A percentile compares a stretch with the other conserved stretches of the same genome.
Evolutionary conservation across 441 rosid genomes (phyloP).

Genomic region (Syzygium syzygioides): DNA sequence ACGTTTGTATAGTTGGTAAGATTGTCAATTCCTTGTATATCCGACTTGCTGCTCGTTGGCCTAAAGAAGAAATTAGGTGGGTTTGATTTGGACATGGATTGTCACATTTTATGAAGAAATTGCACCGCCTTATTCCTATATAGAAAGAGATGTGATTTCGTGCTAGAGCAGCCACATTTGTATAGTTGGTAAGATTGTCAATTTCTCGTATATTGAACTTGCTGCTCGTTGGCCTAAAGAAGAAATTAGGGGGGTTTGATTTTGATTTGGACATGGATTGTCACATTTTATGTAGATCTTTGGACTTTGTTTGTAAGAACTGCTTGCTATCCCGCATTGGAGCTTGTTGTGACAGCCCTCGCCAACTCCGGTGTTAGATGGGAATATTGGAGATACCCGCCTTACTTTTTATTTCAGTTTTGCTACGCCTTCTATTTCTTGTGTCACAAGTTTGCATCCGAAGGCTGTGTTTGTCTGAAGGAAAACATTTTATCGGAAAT

Average conservation of each 20-base stretch:
- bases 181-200: not conserved
- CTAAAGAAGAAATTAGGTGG: not conserved
- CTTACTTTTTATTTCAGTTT: not conserved
- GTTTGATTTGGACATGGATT: not conserved
- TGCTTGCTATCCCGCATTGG: not conserved
- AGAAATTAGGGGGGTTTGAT: not conserved
- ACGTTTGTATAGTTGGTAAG: not conserved
- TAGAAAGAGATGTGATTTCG: not conserved
- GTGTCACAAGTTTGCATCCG: not conserved
- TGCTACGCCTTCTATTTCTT: not conserved
- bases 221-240: not conserved
- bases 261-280: not conserved
- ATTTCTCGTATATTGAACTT: not conserved
- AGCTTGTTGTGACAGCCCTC: not conserved
- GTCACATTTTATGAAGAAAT: too few species aligned
- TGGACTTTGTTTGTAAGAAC: not conserved
- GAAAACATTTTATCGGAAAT: not conserved
- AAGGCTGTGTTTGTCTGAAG: not conserved
- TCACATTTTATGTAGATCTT: not conserved
- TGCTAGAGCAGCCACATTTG: not conserved
- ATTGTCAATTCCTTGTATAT: not conserved
- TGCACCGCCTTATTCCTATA: not conserved
- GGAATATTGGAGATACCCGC: not conserved
- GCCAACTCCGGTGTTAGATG: not conserved
- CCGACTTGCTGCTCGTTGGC: not conserved